These are phyloP conservation scores for Hypoxylon lienhwacheense DNA, from an alignment of 495 filamentous ascomycete genomes.

Conservation along the genomic window DNA sequence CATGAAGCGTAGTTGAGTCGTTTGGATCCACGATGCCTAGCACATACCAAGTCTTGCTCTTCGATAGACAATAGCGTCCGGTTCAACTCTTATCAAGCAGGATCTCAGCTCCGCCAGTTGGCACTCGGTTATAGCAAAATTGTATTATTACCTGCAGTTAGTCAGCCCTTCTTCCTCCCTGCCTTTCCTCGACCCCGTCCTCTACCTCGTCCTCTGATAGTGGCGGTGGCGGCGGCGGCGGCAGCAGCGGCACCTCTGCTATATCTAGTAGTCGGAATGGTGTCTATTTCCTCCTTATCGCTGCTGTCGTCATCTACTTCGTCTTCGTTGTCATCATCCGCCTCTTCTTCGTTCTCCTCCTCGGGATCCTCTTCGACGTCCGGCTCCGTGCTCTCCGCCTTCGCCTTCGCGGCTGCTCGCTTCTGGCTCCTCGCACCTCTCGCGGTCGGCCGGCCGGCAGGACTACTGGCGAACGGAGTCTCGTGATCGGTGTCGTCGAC, in stretches of 20 bases:
- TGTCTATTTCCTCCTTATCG: slow-evolving; percentile 25
- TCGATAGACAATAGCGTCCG: too few relatives aligned
- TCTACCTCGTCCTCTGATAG: slow-evolving; percentile 24
- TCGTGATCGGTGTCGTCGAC: slow-evolving; percentile 59
- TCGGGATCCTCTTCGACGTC: slow-evolving; percentile 36
- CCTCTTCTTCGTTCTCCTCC: slow-evolving; percentile 38
- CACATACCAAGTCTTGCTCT: too few relatives aligned
- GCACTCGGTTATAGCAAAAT: too few relatives aligned
- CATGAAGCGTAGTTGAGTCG: too few relatives aligned
- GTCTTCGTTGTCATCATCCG: slow-evolving; percentile 26
- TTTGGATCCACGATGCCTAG: too few relatives aligned
- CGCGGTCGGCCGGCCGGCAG: slow-evolving; percentile 42
- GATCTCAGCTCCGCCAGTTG: too few relatives aligned
- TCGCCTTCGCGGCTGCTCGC: slow-evolving; percentile 45
- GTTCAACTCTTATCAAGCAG: too few relatives aligned
- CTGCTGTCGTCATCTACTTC: slow-evolving; percentile 23
- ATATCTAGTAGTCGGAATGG: slow-evolving; percentile 23
- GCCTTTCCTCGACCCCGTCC: slow-evolving; percentile 35
- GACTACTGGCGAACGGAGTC: slow-evolving; percentile 39
- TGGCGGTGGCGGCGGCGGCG: too few relatives aligned
- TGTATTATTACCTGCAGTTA: too few relatives aligned
- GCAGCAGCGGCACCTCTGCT: slow-evolving; percentile 8
- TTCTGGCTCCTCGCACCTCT: slow-evolving; percentile 44
- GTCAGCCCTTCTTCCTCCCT: slow-evolving; percentile 34
- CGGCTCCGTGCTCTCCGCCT: slow-evolving; percentile 29